phyloP scores from a whole-genome alignment of 768 basidiomycete genomes.

The Termitomyces sp. region DNA sequence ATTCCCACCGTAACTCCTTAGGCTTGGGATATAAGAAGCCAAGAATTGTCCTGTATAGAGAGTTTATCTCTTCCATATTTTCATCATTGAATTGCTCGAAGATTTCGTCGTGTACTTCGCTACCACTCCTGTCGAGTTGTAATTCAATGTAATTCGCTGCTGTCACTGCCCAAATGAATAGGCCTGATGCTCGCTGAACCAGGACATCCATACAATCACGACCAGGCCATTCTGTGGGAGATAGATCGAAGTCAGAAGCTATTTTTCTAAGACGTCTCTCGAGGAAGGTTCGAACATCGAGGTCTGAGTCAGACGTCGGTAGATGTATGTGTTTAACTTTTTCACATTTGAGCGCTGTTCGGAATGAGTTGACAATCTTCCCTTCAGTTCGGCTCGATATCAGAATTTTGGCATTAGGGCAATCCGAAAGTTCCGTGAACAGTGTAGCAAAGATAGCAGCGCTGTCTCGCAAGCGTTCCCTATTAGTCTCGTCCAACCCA shows the following conservation, averaged over 20 bases:
- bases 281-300: slow-evolving; percentile 8
- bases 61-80: background rate
- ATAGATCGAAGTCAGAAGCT: slow-evolving; percentile 5
- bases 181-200: slow-evolving; percentile 5
- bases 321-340: background rate
- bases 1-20: background rate
- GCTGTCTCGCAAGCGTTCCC: slow-evolving; percentile 1
- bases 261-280: slow-evolving; percentile 1
- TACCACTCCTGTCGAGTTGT: background rate
- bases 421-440: slow-evolving; percentile 1
- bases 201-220: slow-evolving; percentile 3
- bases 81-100: background rate
- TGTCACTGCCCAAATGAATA: slow-evolving; percentile 16
- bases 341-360: too few relatives aligned
- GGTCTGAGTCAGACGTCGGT: slow-evolving; percentile 4
- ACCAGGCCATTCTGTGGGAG: slow-evolving; percentile 7
- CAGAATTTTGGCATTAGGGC: slow-evolving; percentile 13
- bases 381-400: slow-evolving; percentile 18
- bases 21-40: background rate
- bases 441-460: slow-evolving; percentile 11
- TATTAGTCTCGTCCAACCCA: slow-evolving; percentile 17
- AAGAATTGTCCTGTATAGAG: background rate
- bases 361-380: slow-evolving; percentile 14
- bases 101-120: background rate
- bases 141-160: slow-evolving; percentile 6